Conservation (phyloP, 2,329 filamentous ascomycete species). For the Colletotrichum scovillei region DNA sequence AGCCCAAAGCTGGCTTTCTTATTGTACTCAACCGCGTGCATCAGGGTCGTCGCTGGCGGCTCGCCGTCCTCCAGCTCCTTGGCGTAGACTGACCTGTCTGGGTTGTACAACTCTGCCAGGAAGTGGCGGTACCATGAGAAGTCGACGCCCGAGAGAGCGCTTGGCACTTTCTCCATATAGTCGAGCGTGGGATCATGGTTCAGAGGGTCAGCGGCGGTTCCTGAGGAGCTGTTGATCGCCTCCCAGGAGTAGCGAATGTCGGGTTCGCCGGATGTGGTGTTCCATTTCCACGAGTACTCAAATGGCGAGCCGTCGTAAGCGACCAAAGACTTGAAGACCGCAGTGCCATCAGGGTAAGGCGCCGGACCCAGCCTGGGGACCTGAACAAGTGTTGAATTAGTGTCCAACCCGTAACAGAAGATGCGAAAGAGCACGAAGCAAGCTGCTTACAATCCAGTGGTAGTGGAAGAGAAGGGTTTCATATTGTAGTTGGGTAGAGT, state of each 20-base stretch:
- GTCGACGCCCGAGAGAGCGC: too few species aligned
- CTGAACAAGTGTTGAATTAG: neutral
- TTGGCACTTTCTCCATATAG: neutral
- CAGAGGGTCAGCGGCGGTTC: neutral
- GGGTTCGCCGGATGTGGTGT: conserved; percentile 3
- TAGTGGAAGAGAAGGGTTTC: conserved; percentile 20
- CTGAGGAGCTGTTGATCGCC: neutral
- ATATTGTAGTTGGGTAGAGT: neutral
- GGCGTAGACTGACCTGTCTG: too few species aligned
- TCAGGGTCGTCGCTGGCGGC: too few species aligned
- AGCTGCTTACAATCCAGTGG: conserved; percentile 21
- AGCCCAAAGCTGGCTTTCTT: too few species aligned
- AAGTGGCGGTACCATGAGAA: too few species aligned
- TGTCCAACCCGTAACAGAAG: neutral
- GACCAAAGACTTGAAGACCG: too few species aligned
- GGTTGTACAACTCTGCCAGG: too few species aligned
- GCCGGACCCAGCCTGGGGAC: neutral
- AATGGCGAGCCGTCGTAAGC: conserved; percentile 16
- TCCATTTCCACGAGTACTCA: conserved; percentile 34
- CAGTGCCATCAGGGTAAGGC: too few species aligned
- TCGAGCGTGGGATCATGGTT: neutral
- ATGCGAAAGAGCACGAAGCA: neutral
- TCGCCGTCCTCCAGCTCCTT: too few species aligned
- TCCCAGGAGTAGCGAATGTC: conserved; percentile 25
- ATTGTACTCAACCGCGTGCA: too few species aligned